These are phyloP conservation scores for Boletus sp. DNA, from an alignment of 768 basidiomycete genomes.

Conservation along the genomic window DNA sequence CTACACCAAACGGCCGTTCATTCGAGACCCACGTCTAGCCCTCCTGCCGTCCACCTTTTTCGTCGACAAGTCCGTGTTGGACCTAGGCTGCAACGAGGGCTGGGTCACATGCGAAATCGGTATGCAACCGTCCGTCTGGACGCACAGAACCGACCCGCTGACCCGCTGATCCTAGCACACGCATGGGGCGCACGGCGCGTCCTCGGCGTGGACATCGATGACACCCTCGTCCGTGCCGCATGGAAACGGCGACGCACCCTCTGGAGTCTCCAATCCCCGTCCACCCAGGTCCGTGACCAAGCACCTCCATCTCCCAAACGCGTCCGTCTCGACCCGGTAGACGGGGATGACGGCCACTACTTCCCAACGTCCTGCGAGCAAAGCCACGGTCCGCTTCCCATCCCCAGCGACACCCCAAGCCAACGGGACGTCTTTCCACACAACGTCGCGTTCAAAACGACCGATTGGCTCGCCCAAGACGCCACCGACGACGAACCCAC, in stretches of 20 bases:
- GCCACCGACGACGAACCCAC: slow-evolving; percentile 57
- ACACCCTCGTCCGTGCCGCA: slow-evolving; percentile 67
- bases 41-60: slow-evolving; percentile 59
- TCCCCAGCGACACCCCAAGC: slow-evolving; percentile 38
- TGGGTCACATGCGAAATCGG: slow-evolving; percentile 87
- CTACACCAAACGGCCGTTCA: slow-evolving; percentile 68
- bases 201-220: slow-evolving; percentile 84
- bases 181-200: slow-evolving; percentile 60
- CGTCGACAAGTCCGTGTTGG: slow-evolving; percentile 58
- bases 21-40: slow-evolving; percentile 62
- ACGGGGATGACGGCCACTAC: slow-evolving; percentile 39
- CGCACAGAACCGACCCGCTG: background rate
- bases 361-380: slow-evolving; percentile 80
- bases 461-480: slow-evolving; percentile 66
- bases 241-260: slow-evolving; percentile 69
- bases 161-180: slow-evolving; percentile 49
- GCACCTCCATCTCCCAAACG: slow-evolving; percentile 8
- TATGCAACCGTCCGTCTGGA: slow-evolving; percentile 24
- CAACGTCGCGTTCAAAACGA: slow-evolving; percentile 69
- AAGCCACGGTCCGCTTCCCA: slow-evolving; percentile 70
- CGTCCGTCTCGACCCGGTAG: background rate
- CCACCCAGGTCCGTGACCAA: background rate
- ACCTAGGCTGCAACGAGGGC: slow-evolving; percentile 87
- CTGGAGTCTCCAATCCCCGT: slow-evolving; percentile 61
- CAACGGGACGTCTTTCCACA: slow-evolving; percentile 61